Base-by-base conservation (phyloP, 768 basidiomycete genomes). In the Pleurotus platypus region DNA sequence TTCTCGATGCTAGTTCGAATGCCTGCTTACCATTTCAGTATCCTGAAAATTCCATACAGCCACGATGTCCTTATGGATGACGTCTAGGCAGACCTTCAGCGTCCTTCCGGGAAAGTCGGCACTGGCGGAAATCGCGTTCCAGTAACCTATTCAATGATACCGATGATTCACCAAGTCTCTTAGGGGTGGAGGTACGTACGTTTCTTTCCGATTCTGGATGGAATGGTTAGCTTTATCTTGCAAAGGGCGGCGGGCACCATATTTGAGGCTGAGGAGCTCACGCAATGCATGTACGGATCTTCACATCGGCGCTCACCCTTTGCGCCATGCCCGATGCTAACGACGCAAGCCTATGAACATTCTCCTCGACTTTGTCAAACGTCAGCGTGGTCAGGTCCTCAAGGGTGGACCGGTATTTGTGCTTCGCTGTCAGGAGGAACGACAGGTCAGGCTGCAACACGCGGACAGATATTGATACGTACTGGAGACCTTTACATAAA, bases 21-120 rank as follows among this genome's bases (percentile, higher is more conserved):
- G 7, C 20, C 22, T 24, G 46, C 64, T 12, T 30, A 65, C 67
- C 22, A 53, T 54, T 1, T 66, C 22, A 4, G 63, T 58, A 57
- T 69, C 67, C 11, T 63, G 37, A 57, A 69, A 64, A 30, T 60
- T 58, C 68, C 68, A 69, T 30, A 61, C 58, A 13, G 51, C 27
- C 35, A 65, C 54, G 42, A 68, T 69, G 20, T 69, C 68, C 3
- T 58, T 26, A 38, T 69, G 67, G 13, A 69, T 62, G 6, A 60
- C 60, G 35, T 60, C 61, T 5, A 69, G 57, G 55, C 66, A 69
- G n/a, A 62, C 45, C 20, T 56, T 49, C 4, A 68, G 55, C 2
- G 58, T 65, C 46, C 55, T 57, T 13, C 64, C 64, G 6, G 55
- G 38, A 47, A 67, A 64, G 27, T 63, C 51, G 8, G 61, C 53